These are phyloP conservation scores for Anthostomella pinea DNA, from an alignment of 2,329 filamentous ascomycete genomes.

Conservation along the genomic window DNA sequence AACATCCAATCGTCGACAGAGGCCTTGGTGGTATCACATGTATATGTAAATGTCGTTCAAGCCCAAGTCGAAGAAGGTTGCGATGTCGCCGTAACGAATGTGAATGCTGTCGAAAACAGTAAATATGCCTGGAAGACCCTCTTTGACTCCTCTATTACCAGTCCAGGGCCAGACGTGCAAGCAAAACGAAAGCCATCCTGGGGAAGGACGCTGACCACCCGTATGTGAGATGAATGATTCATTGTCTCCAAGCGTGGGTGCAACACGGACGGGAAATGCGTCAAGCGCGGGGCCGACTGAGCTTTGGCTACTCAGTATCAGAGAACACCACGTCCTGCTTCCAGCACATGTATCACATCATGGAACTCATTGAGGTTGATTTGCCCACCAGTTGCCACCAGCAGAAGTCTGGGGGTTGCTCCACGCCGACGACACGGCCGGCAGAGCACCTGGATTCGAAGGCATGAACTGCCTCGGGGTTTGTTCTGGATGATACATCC, in stretches of 20 bases:
- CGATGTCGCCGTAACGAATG: constrained; percentile 15
- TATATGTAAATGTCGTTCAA: constrained; percentile 23
- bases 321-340: too few species aligned
- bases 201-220: too few species aligned
- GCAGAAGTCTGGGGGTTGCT: constrained; percentile 61
- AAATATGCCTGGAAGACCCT: constrained; percentile 12
- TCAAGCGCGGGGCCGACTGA: too few species aligned
- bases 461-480: constrained; percentile 68
- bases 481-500: constrained; percentile 61
- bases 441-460: constrained; percentile 50
- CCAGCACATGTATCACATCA: too few species aligned
- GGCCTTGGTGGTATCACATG: constrained; percentile 19
- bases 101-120: constrained; percentile 10
- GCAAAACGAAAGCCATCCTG: constrained; percentile 12
- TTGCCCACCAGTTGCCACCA: constrained; percentile 54
- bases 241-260: not conserved
- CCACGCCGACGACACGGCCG: constrained; percentile 52
- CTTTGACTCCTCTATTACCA: constrained; percentile 22
- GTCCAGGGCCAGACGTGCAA: constrained; percentile 10
- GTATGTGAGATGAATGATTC: constrained; percentile 2
- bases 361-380: constrained; percentile 48
- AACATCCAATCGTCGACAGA: constrained; percentile 6
- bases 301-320: not conserved
- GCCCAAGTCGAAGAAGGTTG: constrained; percentile 7
- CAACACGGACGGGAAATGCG: not conserved